Percentiles rank a stretch among this genome's conserved stretches.
phyloP scores from a whole-genome alignment of 2,329 filamentous ascomycete species.

The Xylaria sp. region DNA sequence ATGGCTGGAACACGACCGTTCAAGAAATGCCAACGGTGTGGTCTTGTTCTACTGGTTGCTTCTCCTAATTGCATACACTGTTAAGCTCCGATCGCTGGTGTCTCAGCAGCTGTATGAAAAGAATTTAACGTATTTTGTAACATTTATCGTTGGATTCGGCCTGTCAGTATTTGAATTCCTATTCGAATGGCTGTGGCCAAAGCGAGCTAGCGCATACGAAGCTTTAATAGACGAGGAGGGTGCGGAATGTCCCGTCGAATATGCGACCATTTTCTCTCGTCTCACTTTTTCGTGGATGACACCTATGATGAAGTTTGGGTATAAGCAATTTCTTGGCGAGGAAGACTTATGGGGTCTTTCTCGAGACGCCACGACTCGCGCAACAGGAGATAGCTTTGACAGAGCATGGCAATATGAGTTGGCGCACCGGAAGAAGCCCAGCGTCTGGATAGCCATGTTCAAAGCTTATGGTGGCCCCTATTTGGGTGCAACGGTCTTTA shows the following conservation, averaged over 20 bases:
- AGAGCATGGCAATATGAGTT: constrained; percentile 81
- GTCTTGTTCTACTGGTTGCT: constrained; percentile 94
- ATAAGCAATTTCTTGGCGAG: constrained; percentile 90
- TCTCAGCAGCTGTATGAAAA: constrained; percentile 77
- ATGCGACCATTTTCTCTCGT: constrained; percentile 91
- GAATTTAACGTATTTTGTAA: constrained; percentile 78
- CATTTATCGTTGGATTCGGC: constrained; percentile 77
- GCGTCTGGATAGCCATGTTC: constrained; percentile 87
- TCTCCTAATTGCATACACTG: constrained; percentile 77
- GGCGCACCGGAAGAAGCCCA: constrained; percentile 74
- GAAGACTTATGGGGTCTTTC: constrained; percentile 95
- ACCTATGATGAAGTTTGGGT: constrained; percentile 94
- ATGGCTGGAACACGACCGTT: constrained; percentile 85
- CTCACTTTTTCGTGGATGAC: constrained; percentile 99
- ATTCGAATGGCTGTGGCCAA: constrained; percentile 89
- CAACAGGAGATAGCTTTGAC: constrained; percentile 76
- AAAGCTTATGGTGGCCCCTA: constrained; percentile 88
- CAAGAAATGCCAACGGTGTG: constrained; percentile 85
- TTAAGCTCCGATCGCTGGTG: constrained; percentile 88
- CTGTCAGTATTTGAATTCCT: constrained; percentile 76
- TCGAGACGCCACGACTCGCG: constrained; percentile 79
- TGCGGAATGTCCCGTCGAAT: constrained; percentile 79
- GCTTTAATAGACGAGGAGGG: constrained; percentile 65
- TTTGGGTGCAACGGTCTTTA: constrained; percentile 82
- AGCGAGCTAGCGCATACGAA: constrained; percentile 71